Conservation (phyloP, 116 monocot species). For the Phalaenopsis hybrid region DNA sequence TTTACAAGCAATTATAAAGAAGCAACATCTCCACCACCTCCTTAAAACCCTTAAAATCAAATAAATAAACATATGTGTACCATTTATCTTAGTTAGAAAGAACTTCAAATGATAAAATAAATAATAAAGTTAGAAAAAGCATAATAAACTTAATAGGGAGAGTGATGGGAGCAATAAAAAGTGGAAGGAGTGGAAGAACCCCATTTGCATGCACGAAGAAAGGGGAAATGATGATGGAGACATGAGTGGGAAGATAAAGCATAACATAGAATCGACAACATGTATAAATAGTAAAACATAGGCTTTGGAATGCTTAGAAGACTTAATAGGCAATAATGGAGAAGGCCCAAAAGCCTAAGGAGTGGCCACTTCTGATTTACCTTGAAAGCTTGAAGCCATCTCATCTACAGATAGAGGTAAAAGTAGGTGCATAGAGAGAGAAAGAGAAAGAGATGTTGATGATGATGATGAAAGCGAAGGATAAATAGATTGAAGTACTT, state of each 20-base stretch:
- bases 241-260: background rate
- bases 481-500: background rate
- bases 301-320: background rate
- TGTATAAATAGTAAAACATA: background rate
- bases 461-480: too few relatives aligned
- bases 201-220: background rate
- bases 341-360: background rate
- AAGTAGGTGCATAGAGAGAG: background rate
- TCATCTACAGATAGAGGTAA: background rate
- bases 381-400: background rate
- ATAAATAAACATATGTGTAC: too few relatives aligned
- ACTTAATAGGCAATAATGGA: background rate
- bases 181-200: background rate
- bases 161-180: background rate
- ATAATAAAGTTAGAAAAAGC: background rate
- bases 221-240: conserved; percentile 1
- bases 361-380: background rate
- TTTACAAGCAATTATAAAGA: too few relatives aligned
- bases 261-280: background rate
- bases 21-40: too few relatives aligned
- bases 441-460: background rate
- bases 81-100: too few relatives aligned
- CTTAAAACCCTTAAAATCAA: too few relatives aligned
- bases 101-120: too few relatives aligned
- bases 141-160: background rate